These are phyloP conservation scores for Ligustrum vulgare DNA, from an alignment of 257 asterid species.

Conservation along the genomic window DNA sequence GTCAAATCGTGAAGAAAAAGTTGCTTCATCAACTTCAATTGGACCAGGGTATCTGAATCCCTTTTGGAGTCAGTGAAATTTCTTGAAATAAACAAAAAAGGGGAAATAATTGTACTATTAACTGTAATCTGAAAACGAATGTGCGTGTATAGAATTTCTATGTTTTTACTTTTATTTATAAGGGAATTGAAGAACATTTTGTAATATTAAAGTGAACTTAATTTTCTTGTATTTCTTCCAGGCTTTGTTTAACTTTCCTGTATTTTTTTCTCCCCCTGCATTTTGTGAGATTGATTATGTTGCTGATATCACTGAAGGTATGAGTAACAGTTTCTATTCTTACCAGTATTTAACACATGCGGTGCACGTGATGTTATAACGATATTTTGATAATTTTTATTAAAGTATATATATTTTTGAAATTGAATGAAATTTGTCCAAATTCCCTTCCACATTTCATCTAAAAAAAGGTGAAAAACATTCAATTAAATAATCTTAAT, in stretches of 20 bases:
- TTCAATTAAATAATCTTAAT: too few relatives aligned
- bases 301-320: conserved; percentile 27
- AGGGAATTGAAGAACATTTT: conserved; percentile 21
- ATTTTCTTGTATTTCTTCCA: neutral
- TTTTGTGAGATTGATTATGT: conserved; percentile 23
- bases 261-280: too few relatives aligned
- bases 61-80: conserved; percentile 43
- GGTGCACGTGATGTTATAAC: too few relatives aligned
- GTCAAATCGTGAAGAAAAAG: conserved; percentile 46
- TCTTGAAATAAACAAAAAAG: neutral
- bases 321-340: neutral
- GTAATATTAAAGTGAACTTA: conserved; percentile 8
- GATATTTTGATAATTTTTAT: too few relatives aligned
- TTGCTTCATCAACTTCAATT: conserved; percentile 27
- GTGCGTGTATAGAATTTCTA: neutral
- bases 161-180: neutral
- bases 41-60: conserved; percentile 41
- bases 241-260: too few relatives aligned
- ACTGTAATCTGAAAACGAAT: neutral
- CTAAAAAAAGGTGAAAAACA: too few relatives aligned
- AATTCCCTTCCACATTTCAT: too few relatives aligned
- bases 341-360: too few relatives aligned
- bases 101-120: neutral
- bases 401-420: too few relatives aligned
- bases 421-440: too few relatives aligned